A percentile compares a stretch with the other conserved stretches of the same genome.
Evolutionary conservation across 179 eudicot species (phyloP).

Genomic region (Vitellaria paradoxa): DNA sequence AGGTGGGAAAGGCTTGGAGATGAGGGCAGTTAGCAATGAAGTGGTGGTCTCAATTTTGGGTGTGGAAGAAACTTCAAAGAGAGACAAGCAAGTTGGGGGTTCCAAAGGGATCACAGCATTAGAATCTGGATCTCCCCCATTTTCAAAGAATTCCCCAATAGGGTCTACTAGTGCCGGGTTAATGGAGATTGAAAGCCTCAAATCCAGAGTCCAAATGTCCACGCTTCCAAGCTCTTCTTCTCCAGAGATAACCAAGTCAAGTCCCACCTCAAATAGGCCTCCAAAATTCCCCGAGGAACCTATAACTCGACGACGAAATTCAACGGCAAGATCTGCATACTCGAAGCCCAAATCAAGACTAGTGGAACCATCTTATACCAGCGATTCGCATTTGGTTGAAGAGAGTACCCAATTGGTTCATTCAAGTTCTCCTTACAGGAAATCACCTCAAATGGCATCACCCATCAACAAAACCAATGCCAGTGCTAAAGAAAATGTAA

Average conservation of each 20-base stretch:
- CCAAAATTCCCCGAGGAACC: slow-evolving; percentile 36
- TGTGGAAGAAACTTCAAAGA: slow-evolving; percentile 22
- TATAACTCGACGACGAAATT: slow-evolving; percentile 28
- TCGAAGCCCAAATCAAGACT: slow-evolving; percentile 74
- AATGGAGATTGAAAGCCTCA: slow-evolving; percentile 10
- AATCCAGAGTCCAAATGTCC: slow-evolving; percentile 13
- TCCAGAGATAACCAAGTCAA: slow-evolving; percentile 29
- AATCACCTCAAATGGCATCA: slow-evolving; percentile 38
- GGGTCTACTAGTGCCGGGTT: slow-evolving; percentile 15
- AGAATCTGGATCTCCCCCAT: slow-evolving; percentile 20
- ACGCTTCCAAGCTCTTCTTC: slow-evolving; percentile 18
- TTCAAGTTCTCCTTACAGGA: slow-evolving; percentile 28
- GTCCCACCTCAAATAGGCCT: slow-evolving; percentile 31
- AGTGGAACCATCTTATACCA: slow-evolving; percentile 52
- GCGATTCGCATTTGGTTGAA: slow-evolving; percentile 25
- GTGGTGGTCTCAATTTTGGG: slow-evolving; percentile 22
- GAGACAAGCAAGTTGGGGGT: background rate
- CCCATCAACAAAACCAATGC: slow-evolving; percentile 29
- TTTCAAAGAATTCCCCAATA: background rate
- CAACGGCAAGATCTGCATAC: slow-evolving; percentile 34
- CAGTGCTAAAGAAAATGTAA: slow-evolving; percentile 21
- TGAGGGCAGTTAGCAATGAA: slow-evolving; percentile 13
- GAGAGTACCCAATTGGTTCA: slow-evolving; percentile 17
- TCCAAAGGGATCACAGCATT: background rate
- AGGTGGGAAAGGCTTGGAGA: slow-evolving; percentile 5